Evolutionary conservation across 2,329 filamentous ascomycete genomes (phyloP).

Genomic region (Purpureocillium takamizusanense): DNA sequence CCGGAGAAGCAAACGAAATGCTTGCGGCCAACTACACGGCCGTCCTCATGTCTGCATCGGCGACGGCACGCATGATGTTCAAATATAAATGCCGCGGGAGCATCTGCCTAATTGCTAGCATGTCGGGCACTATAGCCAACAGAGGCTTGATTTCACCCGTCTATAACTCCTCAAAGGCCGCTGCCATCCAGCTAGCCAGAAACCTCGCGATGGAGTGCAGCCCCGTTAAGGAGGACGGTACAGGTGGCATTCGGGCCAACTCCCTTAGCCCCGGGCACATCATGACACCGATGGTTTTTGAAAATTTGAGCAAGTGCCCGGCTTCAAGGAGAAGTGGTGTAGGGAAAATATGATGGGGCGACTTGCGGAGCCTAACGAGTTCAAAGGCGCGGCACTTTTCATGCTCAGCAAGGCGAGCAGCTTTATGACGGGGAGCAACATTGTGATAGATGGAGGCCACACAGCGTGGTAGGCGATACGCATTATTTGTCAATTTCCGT

Average conservation of each 20-base stretch:
- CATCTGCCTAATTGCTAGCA: conserved; percentile 48
- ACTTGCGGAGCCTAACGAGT: conserved; percentile 47
- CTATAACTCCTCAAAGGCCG: conserved; percentile 60
- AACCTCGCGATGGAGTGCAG: conserved; percentile 59
- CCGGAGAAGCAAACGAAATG: conserved; percentile 49
- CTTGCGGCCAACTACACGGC: conserved; percentile 63
- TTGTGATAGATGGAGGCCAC: conserved; percentile 49
- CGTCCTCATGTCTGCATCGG: background rate
- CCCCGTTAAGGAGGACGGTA: conserved; percentile 23
- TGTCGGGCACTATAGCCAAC: conserved; percentile 42
- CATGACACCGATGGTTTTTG: conserved; percentile 62
- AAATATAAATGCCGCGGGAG: conserved; percentile 41
- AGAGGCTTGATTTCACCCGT: conserved; percentile 57
- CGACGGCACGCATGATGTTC: conserved; percentile 49
- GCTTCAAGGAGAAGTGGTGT: conserved; percentile 51
- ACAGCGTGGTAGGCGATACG: conserved; percentile 4
- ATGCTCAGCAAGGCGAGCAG: conserved; percentile 52
- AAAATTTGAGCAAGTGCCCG: conserved; percentile 62
- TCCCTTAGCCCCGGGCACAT: conserved; percentile 62
- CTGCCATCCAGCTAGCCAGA: conserved; percentile 51
- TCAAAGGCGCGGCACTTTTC: conserved; percentile 52
- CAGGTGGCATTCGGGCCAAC: conserved; percentile 56
- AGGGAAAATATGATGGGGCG: conserved; percentile 65
- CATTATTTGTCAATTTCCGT: too few relatives aligned
- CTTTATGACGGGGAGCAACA: conserved; percentile 52